Evolutionary conservation across 2,329 filamentous ascomycete genomes (phyloP).

Genomic region (Fusarium xylarioides): DNA sequence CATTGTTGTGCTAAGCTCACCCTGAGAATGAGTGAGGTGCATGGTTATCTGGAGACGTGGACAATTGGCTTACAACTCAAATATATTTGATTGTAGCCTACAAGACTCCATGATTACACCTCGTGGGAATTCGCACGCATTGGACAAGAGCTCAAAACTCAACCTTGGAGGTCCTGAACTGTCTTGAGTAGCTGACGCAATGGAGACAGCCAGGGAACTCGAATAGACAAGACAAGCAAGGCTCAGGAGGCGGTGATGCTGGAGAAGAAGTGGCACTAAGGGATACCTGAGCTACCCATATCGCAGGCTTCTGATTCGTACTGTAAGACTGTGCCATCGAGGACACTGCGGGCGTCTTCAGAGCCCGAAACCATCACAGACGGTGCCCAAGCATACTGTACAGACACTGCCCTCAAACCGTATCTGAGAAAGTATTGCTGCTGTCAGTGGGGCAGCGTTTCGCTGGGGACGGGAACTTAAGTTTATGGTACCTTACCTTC

Average conservation of each 20-base stretch:
- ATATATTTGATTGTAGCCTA: not conserved
- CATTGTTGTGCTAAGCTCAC: conserved; percentile 7
- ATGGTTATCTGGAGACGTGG: not conserved
- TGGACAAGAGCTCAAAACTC: conserved; percentile 7
- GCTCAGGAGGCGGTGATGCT: conserved; percentile 33
- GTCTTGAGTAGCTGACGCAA: conserved; percentile 34
- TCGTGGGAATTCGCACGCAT: not conserved
- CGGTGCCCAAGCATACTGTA: conserved; percentile 1
- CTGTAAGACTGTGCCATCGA: conserved; percentile 8
- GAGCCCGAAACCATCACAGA: not conserved
- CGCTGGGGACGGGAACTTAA: conserved; percentile 27
- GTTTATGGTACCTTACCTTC: conserved; percentile 26
- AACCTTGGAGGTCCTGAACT: conserved; percentile 1
- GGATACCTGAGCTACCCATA: conserved; percentile 17
- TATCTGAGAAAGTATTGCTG: conserved; percentile 1
- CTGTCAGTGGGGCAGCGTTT: conserved; percentile 23
- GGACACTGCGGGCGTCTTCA: not conserved
- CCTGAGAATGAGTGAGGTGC: not conserved
- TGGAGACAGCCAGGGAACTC: conserved; percentile 23
- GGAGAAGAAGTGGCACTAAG: conserved; percentile 20
- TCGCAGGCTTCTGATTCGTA: conserved; percentile 20
- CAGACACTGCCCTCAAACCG: conserved; percentile 15
- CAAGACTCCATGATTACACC: not conserved
- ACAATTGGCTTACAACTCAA: not conserved
- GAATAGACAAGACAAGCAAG: conserved; percentile 18